Evolutionary conservation across 345 rosid genomes (phyloP).

Genomic region (Lenwebbia sp.): DNA sequence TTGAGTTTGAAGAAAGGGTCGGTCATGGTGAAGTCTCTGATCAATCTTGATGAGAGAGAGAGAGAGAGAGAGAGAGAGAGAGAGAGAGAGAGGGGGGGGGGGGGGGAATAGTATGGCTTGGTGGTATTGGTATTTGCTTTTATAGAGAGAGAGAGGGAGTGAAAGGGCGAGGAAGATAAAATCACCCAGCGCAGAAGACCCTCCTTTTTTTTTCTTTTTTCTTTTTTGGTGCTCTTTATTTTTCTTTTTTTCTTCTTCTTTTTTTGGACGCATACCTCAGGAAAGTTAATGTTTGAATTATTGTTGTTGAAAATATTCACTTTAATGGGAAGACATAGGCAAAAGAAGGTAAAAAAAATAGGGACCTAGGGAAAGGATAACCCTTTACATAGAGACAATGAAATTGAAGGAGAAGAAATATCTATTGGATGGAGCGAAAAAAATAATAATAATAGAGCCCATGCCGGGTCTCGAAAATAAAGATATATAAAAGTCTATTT

Average conservation of each 20-base stretch:
- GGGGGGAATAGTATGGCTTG: slow-evolving; percentile 21
- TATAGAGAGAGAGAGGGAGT: slow-evolving; percentile 1
- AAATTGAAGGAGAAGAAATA: not conserved
- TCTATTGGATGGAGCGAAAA: not conserved
- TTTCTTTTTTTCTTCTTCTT: not conserved
- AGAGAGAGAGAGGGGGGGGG: too few relatives aligned
- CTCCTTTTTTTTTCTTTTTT: not conserved
- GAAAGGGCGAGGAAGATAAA: not conserved
- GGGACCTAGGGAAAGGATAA: not conserved
- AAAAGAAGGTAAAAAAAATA: too few relatives aligned
- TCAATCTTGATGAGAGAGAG: not conserved
- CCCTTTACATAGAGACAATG: not conserved
- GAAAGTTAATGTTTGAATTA: not conserved
- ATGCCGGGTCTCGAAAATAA: not conserved
- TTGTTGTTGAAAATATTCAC: not conserved
- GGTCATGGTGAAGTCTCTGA: slow-evolving; percentile 43
- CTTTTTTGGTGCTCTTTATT: not conserved
- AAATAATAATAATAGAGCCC: not conserved
- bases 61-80: not conserved
- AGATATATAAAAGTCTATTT: not conserved
- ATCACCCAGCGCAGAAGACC: not conserved
- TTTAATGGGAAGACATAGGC: not conserved
- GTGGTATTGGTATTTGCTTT: slow-evolving; percentile 45
- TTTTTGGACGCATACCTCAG: not conserved
- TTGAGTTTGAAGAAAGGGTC: slow-evolving; percentile 79